Evolutionary conservation across 495 filamentous ascomycete genomes (phyloP).

Genomic region (Collariella sp.): DNA sequence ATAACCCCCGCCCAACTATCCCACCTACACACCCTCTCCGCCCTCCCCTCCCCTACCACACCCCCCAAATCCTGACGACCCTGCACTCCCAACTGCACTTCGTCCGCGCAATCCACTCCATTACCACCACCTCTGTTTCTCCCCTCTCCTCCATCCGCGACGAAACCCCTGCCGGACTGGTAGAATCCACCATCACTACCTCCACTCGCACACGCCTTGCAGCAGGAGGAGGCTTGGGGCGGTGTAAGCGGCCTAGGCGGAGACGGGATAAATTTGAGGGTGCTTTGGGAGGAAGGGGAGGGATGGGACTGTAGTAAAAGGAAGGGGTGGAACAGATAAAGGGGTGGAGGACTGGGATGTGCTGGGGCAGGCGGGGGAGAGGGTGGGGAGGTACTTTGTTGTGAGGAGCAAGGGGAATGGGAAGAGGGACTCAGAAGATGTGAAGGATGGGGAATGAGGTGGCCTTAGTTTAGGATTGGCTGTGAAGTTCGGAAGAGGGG

Average conservation of each 20-base stretch:
- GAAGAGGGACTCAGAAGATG: neutral
- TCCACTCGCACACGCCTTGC: conserved; percentile 32
- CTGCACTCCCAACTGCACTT: conserved; percentile 83
- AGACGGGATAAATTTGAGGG: conserved; percentile 16
- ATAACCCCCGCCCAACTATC: conserved; percentile 45
- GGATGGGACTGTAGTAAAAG: neutral
- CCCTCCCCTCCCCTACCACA: conserved; percentile 59
- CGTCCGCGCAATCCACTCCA: conserved; percentile 70
- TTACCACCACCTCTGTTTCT: conserved; percentile 61
- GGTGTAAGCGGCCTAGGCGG: conserved; percentile 38
- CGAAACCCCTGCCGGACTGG: conserved; percentile 49
- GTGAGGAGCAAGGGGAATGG: conserved; percentile 49
- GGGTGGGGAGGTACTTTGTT: conserved; percentile 66
- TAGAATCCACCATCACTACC: conserved; percentile 36
- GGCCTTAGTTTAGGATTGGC: neutral
- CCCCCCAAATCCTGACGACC: conserved; percentile 59
- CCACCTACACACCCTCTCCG: conserved; percentile 85
- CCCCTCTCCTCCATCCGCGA: conserved; percentile 75
- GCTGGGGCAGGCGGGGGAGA: conserved; percentile 55
- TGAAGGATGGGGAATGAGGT: neutral
- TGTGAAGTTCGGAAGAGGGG: neutral
- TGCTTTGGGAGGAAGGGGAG: neutral
- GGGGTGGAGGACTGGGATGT: conserved; percentile 58
- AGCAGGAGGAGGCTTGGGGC: conserved; percentile 36
- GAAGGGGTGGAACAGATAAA: conserved; percentile 14